These are phyloP conservation scores for Lolium perenne DNA, from an alignment of 176 grass and related monocot genomes.

Conservation along the genomic window DNA sequence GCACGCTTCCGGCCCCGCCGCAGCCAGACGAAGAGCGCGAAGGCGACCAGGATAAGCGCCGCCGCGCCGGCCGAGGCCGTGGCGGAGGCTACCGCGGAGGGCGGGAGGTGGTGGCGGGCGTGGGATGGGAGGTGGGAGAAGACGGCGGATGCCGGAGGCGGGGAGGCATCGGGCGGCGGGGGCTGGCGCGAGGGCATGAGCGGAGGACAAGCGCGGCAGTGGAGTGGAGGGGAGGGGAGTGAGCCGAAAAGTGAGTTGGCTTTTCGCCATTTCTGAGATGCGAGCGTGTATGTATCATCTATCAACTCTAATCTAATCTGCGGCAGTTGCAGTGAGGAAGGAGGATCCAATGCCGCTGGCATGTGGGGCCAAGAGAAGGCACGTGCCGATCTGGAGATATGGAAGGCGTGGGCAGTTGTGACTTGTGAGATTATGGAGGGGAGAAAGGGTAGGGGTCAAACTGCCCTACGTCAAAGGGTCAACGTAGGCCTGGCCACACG, in stretches of 20 bases:
- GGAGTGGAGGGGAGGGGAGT: conserved; percentile 7
- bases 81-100: conserved; percentile 3
- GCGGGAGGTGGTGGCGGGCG: not conserved
- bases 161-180: not conserved
- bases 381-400: not conserved
- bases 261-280: conserved; percentile 66
- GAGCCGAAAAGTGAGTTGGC: conserved; percentile 58
- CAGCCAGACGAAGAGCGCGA: conserved; percentile 56
- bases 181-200: conserved; percentile 62
- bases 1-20: conserved; percentile 43
- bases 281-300: not conserved
- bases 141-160: no score
- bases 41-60: conserved; percentile 34
- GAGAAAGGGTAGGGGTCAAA: not conserved
- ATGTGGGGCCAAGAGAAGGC: not conserved
- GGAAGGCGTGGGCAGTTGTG: no score
- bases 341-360: conserved; percentile 34
- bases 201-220: conserved; percentile 32
- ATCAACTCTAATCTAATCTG: not conserved
- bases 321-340: not conserved
- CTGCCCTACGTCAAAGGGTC: not conserved
- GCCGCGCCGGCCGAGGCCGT: not conserved
- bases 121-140: not conserved
- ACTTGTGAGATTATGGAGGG: no score
- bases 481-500: not conserved